Percentiles rank a stretch among this genome's conserved stretches.
Evolutionary conservation across 768 basidiomycete species (phyloP).

Genomic region (Suillus fuscotomentosus): DNA sequence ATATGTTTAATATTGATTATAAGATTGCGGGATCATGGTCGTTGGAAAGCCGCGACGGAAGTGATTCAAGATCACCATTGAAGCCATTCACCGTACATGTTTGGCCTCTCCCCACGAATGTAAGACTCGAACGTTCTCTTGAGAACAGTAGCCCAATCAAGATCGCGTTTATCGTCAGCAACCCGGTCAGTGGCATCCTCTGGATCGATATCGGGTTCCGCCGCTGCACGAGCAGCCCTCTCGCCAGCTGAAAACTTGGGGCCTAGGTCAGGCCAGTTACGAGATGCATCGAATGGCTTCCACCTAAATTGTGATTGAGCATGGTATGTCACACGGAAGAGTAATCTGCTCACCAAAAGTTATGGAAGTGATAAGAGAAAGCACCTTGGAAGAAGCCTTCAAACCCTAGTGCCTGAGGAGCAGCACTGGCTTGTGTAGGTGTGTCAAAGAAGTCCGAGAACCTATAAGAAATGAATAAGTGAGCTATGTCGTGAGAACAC

Average conservation of each 20-base stretch:
- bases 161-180: conserved; percentile 71
- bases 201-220: conserved; percentile 28
- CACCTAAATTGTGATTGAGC: conserved; percentile 56
- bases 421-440: conserved; percentile 67
- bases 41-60: conserved; percentile 8
- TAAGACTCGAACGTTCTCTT: conserved; percentile 96
- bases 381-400: conserved; percentile 96
- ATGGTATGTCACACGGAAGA: not conserved
- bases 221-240: conserved; percentile 53
- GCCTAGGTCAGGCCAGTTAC: conserved; percentile 97
- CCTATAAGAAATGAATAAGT: conserved; percentile 37
- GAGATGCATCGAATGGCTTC: conserved; percentile 88
- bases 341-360: conserved; percentile 65
- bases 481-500: not conserved
- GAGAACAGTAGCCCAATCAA: conserved; percentile 91
- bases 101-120: conserved; percentile 86
- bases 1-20: conserved; percentile 23
- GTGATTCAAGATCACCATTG: conserved; percentile 39
- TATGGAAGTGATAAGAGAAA: conserved; percentile 96
- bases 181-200: conserved; percentile 42
- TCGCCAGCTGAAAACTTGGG: conserved; percentile 76
- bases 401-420: conserved; percentile 85
- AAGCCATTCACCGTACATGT: conserved; percentile 91
- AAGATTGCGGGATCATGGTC: conserved; percentile 24
- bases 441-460: conserved; percentile 91